Base-by-base conservation (phyloP, 2,329 filamentous ascomycete genomes). In the Diaporthe humulicola region DNA sequence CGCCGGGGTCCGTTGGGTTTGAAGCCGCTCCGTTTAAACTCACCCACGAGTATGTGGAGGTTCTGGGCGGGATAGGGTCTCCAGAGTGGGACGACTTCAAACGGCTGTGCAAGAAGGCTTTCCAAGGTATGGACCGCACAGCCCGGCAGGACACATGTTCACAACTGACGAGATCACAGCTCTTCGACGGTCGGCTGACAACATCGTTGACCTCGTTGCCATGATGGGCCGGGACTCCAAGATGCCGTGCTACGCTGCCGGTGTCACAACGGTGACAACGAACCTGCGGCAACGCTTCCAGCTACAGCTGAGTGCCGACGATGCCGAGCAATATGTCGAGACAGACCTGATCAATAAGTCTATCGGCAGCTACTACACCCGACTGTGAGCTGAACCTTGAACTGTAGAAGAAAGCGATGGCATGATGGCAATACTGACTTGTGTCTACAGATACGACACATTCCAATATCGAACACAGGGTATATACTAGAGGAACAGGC, bases 401-500 rank as follows among this genome's bases (percentile, higher is more conserved):
- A 0, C 4, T 45, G 36, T 15, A 9, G 36, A n/a, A 0, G 9
- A 22, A 28, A 36, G 17, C 6, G 28, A 42, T n/a, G 15, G 38
- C 15, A 40, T 22, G 22, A 58, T 30, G 60, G 48, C 14, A 48
- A 17, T 22, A 30, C 57, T 76, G 54, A 79, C 73, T 30, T 40
- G 1, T 9, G 54, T 67, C 48, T 4, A 56, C 69, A 95, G 93
- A 84, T 95, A 95, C 81, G 93, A 95, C 84, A 95, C 93, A 76
- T 96, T 95, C 86, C 94, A 96, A 86, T 96, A 96, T 85, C 91
- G 94, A 81, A 96, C 94, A 48, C 94, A 96, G 84, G 94, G 94
- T 78, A 96, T 96, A 84, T 96, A 96, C 84, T 96, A 90, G 79
- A 76, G 71, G 74, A 75, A n/a, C 15, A 54, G 42, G 33, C 45